These are phyloP conservation scores for Leccinum subtestaceum DNA, from an alignment of 768 basidiomycete genomes.

Conservation along the genomic window DNA sequence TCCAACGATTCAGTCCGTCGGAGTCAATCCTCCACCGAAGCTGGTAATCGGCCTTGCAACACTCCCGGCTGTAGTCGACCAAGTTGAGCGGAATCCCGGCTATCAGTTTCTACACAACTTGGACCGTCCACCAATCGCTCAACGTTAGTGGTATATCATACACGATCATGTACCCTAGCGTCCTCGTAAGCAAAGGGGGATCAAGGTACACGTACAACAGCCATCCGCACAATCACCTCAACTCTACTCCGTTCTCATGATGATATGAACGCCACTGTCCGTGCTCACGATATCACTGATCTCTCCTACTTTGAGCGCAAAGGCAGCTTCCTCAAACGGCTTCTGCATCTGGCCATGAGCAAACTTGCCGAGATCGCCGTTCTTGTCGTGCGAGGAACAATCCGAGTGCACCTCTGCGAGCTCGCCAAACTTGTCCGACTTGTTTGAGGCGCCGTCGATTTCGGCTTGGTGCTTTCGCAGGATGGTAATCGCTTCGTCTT, in stretches of 20 bases:
- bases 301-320: constrained; percentile 63
- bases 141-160: constrained; percentile 3
- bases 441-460: constrained; percentile 46
- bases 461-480: constrained; percentile 60
- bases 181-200: not conserved
- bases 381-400: constrained; percentile 79
- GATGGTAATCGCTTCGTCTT: constrained; percentile 86
- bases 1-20: not conserved
- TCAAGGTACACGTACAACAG: not conserved
- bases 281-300: constrained; percentile 83
- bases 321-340: constrained; percentile 91
- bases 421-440: constrained; percentile 63
- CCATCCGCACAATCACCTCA: constrained; percentile 11
- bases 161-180: not conserved
- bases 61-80: not conserved
- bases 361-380: constrained; percentile 90
- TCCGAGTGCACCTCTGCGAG: constrained; percentile 81
- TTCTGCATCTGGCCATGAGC: constrained; percentile 91
- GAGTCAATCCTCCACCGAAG: too few species aligned
- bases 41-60: too few species aligned
- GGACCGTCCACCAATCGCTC: not conserved
- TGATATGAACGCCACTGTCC: constrained; percentile 93
- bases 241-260: constrained; percentile 75
- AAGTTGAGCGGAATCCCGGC: not conserved
- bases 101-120: not conserved